These are phyloP conservation scores for Gynandropsis gynandra DNA, from an alignment of 345 rosid species.

Conservation along the genomic window DNA sequence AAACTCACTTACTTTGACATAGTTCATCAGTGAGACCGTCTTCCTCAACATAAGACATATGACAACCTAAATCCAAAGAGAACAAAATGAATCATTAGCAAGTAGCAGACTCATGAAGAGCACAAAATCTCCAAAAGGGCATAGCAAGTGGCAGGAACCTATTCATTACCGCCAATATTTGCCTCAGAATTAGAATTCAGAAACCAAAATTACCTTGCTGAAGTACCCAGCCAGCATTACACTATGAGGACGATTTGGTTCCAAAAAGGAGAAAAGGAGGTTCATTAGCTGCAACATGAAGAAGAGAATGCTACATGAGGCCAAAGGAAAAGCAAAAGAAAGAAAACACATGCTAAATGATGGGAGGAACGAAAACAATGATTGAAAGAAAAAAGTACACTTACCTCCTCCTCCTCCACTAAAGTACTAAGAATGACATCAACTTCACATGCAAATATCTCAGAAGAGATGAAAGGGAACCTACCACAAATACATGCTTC, in stretches of 20 bases:
- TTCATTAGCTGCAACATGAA: slow-evolving; percentile 68
- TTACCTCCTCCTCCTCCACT: slow-evolving; percentile 96
- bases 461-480: slow-evolving; percentile 96
- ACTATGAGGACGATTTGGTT: slow-evolving; percentile 79
- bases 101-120: slow-evolving; percentile 6
- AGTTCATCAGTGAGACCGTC: slow-evolving; percentile 82
- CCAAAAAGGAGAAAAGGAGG: slow-evolving; percentile 91
- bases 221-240: slow-evolving; percentile 94
- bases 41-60: slow-evolving; percentile 92
- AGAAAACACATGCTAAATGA: not conserved
- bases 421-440: slow-evolving; percentile 89
- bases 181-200: too few relatives aligned
- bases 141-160: too few relatives aligned
- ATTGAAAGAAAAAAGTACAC: slow-evolving; percentile 5
- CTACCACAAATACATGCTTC: slow-evolving; percentile 31
- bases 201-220: slow-evolving; percentile 61
- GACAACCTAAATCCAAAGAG: slow-evolving; percentile 59
- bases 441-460: slow-evolving; percentile 93
- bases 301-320: slow-evolving; percentile 20
- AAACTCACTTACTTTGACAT: slow-evolving; percentile 63
- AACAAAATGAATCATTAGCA: not conserved
- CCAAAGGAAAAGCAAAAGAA: slow-evolving; percentile 2
- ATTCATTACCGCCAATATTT: too few relatives aligned
- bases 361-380: slow-evolving; percentile 2
- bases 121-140: not conserved